Percentiles rank a stretch among this genome's conserved stretches.
These are phyloP conservation scores for Hypoxylon sp. DNA, from an alignment of 2,329 filamentous ascomycete species.

Conservation along the genomic window DNA sequence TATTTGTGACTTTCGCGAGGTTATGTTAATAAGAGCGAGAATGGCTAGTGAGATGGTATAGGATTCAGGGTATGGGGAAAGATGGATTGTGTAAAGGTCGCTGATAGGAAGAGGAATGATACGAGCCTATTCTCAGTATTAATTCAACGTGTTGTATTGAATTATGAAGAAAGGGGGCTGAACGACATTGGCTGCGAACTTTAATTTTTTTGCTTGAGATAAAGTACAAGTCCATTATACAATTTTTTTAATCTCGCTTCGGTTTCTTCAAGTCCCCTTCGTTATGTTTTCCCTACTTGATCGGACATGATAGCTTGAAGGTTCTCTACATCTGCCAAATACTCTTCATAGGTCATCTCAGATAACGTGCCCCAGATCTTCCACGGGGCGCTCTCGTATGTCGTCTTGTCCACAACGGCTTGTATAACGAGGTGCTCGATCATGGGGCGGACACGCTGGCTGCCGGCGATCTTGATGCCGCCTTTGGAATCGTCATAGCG, in stretches of 20 bases:
- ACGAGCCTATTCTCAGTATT: background rate
- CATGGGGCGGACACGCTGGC: conserved; percentile 67
- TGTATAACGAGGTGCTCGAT: conserved; percentile 77
- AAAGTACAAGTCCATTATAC: conserved; percentile 22
- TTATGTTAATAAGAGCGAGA: background rate
- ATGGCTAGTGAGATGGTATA: background rate
- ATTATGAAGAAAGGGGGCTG: background rate
- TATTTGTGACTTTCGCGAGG: background rate
- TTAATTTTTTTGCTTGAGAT: background rate
- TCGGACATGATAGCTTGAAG: conserved; percentile 28
- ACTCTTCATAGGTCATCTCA: conserved; percentile 65
- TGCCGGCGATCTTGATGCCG: conserved; percentile 62
- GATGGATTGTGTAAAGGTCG: background rate
- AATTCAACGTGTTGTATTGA: background rate
- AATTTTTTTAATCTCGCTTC: conserved; percentile 5
- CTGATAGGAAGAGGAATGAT: background rate
- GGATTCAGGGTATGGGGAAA: background rate
- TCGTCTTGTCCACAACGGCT: conserved; percentile 61
- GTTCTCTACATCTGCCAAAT: conserved; percentile 49
- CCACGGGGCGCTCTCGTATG: conserved; percentile 69
- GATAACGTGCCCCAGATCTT: conserved; percentile 75
- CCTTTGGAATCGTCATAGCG: conserved; percentile 57
- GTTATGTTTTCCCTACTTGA: conserved; percentile 23
- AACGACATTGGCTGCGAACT: background rate
- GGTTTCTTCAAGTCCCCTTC: background rate